A percentile compares a stretch with the other conserved stretches of the same genome.
These are phyloP conservation scores for Irpex lacteus DNA, from an alignment of 1,284 basidiomycete species.

Conservation along the genomic window DNA sequence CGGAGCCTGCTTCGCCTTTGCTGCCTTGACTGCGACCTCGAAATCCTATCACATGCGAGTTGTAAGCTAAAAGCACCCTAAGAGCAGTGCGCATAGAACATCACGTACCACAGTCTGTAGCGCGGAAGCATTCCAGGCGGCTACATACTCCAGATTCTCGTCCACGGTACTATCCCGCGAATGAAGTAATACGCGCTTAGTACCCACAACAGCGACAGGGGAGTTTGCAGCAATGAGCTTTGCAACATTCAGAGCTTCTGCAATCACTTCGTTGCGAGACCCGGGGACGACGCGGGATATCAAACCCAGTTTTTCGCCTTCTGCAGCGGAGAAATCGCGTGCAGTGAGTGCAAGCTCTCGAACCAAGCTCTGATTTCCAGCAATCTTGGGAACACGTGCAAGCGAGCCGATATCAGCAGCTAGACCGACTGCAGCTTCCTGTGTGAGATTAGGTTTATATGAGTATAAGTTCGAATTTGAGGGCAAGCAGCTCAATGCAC, in stretches of 20 bases:
- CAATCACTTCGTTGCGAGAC: slow-evolving; percentile 53
- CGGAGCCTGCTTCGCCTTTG: slow-evolving; percentile 23
- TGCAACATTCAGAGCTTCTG: slow-evolving; percentile 67
- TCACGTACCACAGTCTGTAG: slow-evolving; percentile 64
- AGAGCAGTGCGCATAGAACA: neutral
- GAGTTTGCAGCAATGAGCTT: slow-evolving; percentile 72
- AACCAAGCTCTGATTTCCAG: slow-evolving; percentile 77
- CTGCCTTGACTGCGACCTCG: slow-evolving; percentile 23
- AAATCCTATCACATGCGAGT: slow-evolving; percentile 21
- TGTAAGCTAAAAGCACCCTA: neutral
- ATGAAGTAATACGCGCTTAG: slow-evolving; percentile 79
- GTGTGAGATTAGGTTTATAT: neutral
- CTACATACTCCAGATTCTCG: slow-evolving; percentile 80
- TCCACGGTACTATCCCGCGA: slow-evolving; percentile 78
- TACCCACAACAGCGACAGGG: slow-evolving; percentile 77
- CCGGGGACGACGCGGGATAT: slow-evolving; percentile 76
- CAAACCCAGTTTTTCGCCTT: slow-evolving; percentile 76
- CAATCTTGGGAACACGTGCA: slow-evolving; percentile 80
- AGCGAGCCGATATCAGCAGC: slow-evolving; percentile 92
- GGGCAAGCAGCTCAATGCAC: neutral
- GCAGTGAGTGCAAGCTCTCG: slow-evolving; percentile 82
- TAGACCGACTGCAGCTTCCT: slow-evolving; percentile 90
- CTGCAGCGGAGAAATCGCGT: slow-evolving; percentile 65
- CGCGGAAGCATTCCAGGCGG: slow-evolving; percentile 73
- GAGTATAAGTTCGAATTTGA: neutral